phyloP scores from a whole-genome alignment of 140 eudicot species.

The Bidens hawaiensis region DNA sequence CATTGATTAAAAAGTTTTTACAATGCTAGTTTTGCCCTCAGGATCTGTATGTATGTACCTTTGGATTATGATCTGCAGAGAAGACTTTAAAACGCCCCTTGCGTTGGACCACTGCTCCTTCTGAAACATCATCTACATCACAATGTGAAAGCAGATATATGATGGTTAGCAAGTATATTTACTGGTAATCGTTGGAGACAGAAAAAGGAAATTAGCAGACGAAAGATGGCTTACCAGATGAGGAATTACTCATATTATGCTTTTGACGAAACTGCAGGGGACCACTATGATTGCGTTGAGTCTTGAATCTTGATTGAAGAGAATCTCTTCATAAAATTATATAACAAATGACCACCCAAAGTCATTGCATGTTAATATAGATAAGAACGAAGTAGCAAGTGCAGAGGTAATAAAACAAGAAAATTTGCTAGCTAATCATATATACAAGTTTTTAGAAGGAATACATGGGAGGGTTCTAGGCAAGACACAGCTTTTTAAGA shows the following conservation, averaged over 20 bases:
- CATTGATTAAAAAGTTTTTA: slow-evolving; percentile 15
- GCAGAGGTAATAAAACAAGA: slow-evolving; percentile 2
- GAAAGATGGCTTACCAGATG: slow-evolving; percentile 39
- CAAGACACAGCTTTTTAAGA: too few relatives aligned
- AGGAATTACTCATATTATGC: slow-evolving; percentile 38
- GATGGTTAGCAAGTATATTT: not conserved
- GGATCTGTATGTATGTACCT: slow-evolving; percentile 21
- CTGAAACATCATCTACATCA: slow-evolving; percentile 76
- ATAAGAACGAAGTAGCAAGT: not conserved
- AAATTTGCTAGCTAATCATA: not conserved
- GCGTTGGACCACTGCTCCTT: slow-evolving; percentile 76
- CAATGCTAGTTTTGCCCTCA: not conserved
- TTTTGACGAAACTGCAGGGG: slow-evolving; percentile 72
- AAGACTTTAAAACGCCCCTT: slow-evolving; percentile 97
- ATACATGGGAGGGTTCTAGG: too few relatives aligned
- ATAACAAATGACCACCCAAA: slow-evolving; percentile 23
- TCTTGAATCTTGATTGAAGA: slow-evolving; percentile 42
- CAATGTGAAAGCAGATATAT: not conserved
- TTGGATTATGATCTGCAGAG: slow-evolving; percentile 59
- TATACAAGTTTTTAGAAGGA: not conserved
- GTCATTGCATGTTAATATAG: not conserved
- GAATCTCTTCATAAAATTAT: slow-evolving; percentile 49
- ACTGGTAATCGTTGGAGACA: not conserved
- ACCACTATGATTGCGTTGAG: slow-evolving; percentile 75
- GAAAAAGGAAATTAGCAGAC: slow-evolving; percentile 3